A percentile compares a stretch with the other conserved stretches of the same genome.
Evolutionary conservation across 768 basidiomycete species (phyloP).

Genomic region (Pisolithus sp.): DNA sequence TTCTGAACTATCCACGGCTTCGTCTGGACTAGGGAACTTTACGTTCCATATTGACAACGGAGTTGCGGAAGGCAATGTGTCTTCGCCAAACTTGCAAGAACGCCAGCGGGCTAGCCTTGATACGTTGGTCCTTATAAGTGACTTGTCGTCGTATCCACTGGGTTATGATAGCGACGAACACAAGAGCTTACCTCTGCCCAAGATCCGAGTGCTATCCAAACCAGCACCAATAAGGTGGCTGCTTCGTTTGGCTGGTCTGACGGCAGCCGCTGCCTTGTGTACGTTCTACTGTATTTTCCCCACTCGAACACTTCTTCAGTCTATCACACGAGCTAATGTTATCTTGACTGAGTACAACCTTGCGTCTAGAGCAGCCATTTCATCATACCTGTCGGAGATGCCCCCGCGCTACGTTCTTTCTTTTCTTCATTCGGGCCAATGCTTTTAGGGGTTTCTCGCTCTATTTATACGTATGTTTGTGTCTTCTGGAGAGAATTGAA

Average conservation of each 20-base stretch:
- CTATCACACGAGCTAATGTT: background rate
- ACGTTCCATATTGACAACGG: constrained; percentile 81
- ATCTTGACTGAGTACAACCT: background rate
- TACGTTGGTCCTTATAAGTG: constrained; percentile 76
- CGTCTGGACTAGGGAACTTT: constrained; percentile 78
- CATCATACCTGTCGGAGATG: background rate
- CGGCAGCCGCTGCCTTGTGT: constrained; percentile 20
- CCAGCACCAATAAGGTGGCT: constrained; percentile 6
- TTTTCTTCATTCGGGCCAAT: background rate
- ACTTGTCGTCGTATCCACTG: constrained; percentile 78
- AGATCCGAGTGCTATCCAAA: constrained; percentile 13
- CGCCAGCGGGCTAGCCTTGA: constrained; percentile 79
- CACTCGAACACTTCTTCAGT: constrained; percentile 1
- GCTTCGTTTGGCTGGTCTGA: constrained; percentile 24
- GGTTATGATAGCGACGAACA: constrained; percentile 50
- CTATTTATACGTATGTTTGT: no score
- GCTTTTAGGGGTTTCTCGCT: no score
- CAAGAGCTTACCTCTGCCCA: constrained; percentile 20
- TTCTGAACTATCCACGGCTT: constrained; percentile 71
- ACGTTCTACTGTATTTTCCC: constrained; percentile 23
- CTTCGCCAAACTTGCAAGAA: constrained; percentile 32
- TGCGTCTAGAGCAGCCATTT: background rate
- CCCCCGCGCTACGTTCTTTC: background rate
- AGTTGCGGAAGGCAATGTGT: constrained; percentile 26
- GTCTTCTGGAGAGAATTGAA: no score